phyloP scores from a whole-genome alignment of 2,329 filamentous ascomycete genomes.

The Sporothrix humicola region DNA sequence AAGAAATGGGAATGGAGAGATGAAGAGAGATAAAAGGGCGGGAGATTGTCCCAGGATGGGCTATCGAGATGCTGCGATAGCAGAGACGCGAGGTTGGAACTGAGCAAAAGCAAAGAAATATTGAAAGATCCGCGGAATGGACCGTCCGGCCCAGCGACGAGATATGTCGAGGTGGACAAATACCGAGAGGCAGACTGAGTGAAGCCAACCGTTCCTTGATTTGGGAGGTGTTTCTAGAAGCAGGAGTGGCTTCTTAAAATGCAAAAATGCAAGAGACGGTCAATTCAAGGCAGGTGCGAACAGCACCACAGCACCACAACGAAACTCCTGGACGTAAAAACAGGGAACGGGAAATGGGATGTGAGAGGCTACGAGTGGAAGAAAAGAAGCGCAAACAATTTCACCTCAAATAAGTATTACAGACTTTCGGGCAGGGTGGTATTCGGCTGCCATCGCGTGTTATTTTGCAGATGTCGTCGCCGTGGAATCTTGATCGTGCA shows the following conservation, averaged over 20 bases:
- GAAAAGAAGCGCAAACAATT: background rate
- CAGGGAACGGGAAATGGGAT: background rate
- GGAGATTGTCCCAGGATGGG: constrained; percentile 21
- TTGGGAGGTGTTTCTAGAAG: background rate
- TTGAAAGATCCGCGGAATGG: background rate
- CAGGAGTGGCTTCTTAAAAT: background rate
- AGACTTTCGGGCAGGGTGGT: background rate
- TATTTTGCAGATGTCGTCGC: background rate
- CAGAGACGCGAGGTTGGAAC: background rate
- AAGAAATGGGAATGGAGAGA: background rate
- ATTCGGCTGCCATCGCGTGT: constrained; percentile 6
- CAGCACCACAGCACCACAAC: background rate
- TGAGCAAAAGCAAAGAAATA: background rate
- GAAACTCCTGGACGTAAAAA: background rate
- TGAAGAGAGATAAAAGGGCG: constrained; percentile 12
- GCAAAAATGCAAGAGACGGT: background rate
- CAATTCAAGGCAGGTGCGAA: background rate
- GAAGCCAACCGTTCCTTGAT: constrained; percentile 6
- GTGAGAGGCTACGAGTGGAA: too few species aligned
- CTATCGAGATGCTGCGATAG: constrained; percentile 2
- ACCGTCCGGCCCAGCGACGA: constrained; percentile 4
- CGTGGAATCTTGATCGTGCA: background rate
- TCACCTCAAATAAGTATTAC: too few species aligned
- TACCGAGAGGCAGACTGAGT: background rate
- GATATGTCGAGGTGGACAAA: background rate